Evolutionary conservation across 2,329 filamentous ascomycete genomes (phyloP), one percentile per base, ranked within the genome.

Genomic region (Fusarium palustre): DNA sequence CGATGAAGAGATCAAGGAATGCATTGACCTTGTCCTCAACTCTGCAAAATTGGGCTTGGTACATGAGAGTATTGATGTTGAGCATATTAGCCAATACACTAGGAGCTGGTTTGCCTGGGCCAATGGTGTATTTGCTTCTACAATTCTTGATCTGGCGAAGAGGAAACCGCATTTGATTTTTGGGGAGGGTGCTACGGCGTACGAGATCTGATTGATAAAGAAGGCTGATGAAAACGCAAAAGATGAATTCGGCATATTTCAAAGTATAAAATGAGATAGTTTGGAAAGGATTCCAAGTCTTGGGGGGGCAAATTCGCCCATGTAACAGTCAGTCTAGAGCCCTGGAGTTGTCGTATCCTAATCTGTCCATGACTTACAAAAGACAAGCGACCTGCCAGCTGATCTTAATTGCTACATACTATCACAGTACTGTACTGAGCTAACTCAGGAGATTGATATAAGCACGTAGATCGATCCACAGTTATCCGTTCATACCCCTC

Each of bases 21-120:
- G 91, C 66, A 79, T 99, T 28, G 83, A 88, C 10, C 79, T 91
- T 33, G 96, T 99, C 39, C 88, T 96, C 63, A 85, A 88, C 64
- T 91, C 91, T 2, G 92, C 91, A 65, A 86, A 84, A 54, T 84
- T 97, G 12, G 96, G 96, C 0, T 81, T 99, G 49, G 86, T 99
- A 3, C 95, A 99, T 75, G 96, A 99, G 82, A 97, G 92, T 74
- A 89, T 99, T 41, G 89, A 97, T 74, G 95, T 98, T 7, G 90
- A 95, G 65, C 76, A 80, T 41, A 73, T 82, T 4, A 64, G 69
- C n/a, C 81, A 83, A 24, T 98, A 96, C 79, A 97, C 95, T 3
- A 85, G 94, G 69, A 93, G 91, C 76, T 98, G 95, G 95, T 98
- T 98, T 78, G 93, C 95, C 4, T 98, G 94, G 96, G 96, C 96